Conservation (phyloP, 257 asterid species). For the Lycium ferocissimum region DNA sequence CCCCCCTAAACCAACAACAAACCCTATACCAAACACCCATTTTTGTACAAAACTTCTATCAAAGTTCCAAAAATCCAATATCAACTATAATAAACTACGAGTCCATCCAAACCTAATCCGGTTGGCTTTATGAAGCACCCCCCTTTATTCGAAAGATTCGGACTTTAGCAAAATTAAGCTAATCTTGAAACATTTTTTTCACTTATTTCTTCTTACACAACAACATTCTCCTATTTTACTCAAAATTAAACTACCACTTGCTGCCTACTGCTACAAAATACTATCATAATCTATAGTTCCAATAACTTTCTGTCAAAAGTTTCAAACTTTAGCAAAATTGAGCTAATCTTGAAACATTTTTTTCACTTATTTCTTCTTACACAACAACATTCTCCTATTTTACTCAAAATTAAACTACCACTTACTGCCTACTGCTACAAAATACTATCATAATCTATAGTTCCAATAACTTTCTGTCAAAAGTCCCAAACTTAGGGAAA, state of each 20-base stretch:
- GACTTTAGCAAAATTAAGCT: background rate
- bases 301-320: background rate
- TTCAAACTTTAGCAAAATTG: background rate
- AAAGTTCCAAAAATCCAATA: background rate
- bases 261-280: background rate
- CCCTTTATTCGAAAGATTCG: background rate
- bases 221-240: background rate
- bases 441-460: background rate
- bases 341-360: background rate
- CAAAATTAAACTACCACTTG: background rate
- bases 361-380: background rate
- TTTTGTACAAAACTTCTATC: background rate
- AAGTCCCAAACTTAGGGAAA: background rate
- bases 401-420: background rate
- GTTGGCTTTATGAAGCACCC: too few relatives aligned
- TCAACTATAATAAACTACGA: background rate
- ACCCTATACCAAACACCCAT: background rate
- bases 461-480: background rate
- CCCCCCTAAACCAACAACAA: constrained; percentile 17
- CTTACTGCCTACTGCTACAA: background rate
- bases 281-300: background rate
- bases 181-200: background rate
- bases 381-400: background rate
- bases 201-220: background rate
- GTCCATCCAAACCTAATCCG: too few relatives aligned